These are phyloP conservation scores for Chamaecrista fasciculata DNA, from an alignment of 306 rosid genomes.

Conservation along the genomic window DNA sequence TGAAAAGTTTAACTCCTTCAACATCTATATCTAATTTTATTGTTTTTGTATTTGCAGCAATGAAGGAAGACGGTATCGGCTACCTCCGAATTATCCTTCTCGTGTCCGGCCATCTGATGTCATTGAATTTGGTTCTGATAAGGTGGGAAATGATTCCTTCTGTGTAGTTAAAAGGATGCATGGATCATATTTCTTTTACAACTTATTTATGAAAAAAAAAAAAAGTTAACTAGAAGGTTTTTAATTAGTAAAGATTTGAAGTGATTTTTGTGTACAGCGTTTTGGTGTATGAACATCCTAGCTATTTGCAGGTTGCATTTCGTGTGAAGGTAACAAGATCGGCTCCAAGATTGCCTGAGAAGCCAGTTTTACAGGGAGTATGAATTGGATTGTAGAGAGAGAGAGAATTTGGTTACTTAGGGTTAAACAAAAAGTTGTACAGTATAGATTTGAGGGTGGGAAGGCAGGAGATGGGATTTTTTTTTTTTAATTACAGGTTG, in stretches of 20 bases:
- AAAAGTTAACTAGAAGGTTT: not conserved
- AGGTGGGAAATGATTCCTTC: slow-evolving; percentile 44
- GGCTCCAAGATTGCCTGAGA: slow-evolving; percentile 32
- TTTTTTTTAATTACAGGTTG: slow-evolving; percentile 17
- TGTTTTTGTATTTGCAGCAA: slow-evolving; percentile 43
- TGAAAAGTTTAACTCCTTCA: not conserved
- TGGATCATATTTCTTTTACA: not conserved
- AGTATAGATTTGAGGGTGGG: slow-evolving; percentile 37
- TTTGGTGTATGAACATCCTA: slow-evolving; percentile 17
- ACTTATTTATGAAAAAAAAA: not conserved
- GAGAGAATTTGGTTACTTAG: not conserved
- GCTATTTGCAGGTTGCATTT: slow-evolving; percentile 60
- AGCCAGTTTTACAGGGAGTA: slow-evolving; percentile 39
- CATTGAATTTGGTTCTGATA: slow-evolving; percentile 75
- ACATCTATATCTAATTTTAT: not conserved
- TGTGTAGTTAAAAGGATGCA: not conserved
- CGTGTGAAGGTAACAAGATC: slow-evolving; percentile 71
- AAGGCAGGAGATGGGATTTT: slow-evolving; percentile 27
- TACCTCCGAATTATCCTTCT: slow-evolving; percentile 58
- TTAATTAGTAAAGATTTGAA: not conserved
- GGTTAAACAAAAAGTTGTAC: slow-evolving; percentile 44
- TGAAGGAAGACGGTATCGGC: slow-evolving; percentile 60
- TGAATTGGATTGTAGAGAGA: slow-evolving; percentile 20
- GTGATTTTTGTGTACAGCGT: not conserved
- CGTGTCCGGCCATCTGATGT: slow-evolving; percentile 65